Conservation (phyloP, 192 early-diverging fungal species). For the Linnemannia exigua region DNA sequence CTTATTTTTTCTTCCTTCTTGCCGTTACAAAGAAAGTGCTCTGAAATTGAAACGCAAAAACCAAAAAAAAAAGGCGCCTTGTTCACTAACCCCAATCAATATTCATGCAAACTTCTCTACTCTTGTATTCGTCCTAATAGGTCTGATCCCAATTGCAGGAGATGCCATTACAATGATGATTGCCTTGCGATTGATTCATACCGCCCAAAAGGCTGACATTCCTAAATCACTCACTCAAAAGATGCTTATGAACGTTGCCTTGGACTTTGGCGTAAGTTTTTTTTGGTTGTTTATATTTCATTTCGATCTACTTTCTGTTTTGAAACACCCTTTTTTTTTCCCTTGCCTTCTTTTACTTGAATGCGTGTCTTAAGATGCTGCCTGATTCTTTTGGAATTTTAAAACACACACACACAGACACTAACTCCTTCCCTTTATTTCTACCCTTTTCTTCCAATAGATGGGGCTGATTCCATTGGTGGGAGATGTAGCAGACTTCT, state of each 20-base stretch:
- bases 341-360: background rate
- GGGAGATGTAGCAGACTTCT: conserved; percentile 64
- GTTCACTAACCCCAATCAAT: background rate
- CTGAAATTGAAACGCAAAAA: background rate
- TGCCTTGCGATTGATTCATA: conserved; percentile 57
- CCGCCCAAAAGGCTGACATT: conserved; percentile 59
- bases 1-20: background rate
- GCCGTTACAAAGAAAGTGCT: background rate
- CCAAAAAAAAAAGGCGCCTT: background rate
- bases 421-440: background rate
- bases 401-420: background rate
- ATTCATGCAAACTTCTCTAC: background rate
- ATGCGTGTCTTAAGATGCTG: background rate
- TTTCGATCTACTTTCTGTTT: background rate
- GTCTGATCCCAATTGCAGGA: conserved; percentile 66
- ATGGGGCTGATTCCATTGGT: conserved; percentile 64
- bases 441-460: conserved; percentile 24
- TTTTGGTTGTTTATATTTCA: background rate
- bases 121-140: conserved; percentile 21
- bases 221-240: conserved; percentile 47
- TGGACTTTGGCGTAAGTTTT: conserved; percentile 66
- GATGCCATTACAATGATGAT: conserved; percentile 59
- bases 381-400: background rate
- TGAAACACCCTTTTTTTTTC: background rate
- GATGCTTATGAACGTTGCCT: conserved; percentile 64